Percentiles rank a stretch among this genome's conserved stretches.
phyloP scores from a whole-genome alignment of 495 filamentous ascomycete species.

The Margaritispora aquatica region DNA sequence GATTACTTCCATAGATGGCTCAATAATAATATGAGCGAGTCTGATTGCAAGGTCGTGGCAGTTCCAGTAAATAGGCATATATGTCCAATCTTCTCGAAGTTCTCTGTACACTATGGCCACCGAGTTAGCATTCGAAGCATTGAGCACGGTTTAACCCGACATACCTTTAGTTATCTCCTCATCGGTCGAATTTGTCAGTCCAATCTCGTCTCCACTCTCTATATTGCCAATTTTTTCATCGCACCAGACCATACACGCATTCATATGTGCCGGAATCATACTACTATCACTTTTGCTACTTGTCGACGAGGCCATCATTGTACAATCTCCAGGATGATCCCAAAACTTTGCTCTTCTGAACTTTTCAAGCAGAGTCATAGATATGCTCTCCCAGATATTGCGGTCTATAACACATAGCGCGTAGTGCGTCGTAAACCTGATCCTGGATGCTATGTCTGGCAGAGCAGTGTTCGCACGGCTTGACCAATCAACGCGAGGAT shows the following conservation, averaged over 20 bases:
- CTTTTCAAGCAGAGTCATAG: neutral
- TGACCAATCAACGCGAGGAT: neutral
- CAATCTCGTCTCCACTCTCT: too few species aligned
- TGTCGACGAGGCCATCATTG: too few species aligned
- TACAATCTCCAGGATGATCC: neutral
- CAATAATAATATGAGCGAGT: neutral
- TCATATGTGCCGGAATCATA: too few species aligned
- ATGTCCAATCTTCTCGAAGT: neutral
- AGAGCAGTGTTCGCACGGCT: neutral
- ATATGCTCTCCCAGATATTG: neutral
- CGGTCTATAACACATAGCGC: neutral
- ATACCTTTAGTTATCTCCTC: too few species aligned
- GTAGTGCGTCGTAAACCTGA: neutral
- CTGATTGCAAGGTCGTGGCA: neutral
- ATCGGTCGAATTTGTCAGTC: neutral
- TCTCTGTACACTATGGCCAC: neutral
- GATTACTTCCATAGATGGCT: too few species aligned
- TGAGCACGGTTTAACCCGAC: too few species aligned
- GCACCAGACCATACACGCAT: too few species aligned
- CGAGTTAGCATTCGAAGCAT: too few species aligned
- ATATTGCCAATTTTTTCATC: too few species aligned
- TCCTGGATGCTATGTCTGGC: neutral
- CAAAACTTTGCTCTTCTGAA: neutral
- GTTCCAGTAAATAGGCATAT: neutral
- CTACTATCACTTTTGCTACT: too few species aligned